Evolutionary conservation across 345 rosid genomes (phyloP).

Genomic region (Excoecaria cochinchinensis): DNA sequence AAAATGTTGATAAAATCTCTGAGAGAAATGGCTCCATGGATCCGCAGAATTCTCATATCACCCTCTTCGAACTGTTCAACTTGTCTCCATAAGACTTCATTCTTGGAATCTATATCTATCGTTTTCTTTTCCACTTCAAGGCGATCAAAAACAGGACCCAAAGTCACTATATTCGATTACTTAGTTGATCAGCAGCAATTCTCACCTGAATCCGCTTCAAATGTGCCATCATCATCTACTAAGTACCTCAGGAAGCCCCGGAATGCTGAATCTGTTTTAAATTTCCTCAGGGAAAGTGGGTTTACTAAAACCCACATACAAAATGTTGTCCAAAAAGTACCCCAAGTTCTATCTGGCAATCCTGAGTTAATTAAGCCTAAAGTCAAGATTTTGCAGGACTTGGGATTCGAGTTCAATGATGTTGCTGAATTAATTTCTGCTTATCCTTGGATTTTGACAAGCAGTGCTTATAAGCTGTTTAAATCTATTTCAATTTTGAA

Average conservation of each 20-base stretch:
- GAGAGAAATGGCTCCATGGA: neutral
- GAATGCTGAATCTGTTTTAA: neutral
- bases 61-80: neutral
- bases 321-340: neutral
- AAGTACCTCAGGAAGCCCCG: neutral
- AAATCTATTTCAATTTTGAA: slow-evolving; percentile 16
- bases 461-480: slow-evolving; percentile 22
- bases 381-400: neutral
- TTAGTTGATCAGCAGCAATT: slow-evolving; percentile 30
- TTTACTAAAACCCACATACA: neutral
- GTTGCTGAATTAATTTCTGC: slow-evolving; percentile 18
- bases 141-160: neutral
- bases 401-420: neutral
- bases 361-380: neutral
- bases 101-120: neutral
- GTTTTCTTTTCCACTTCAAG: neutral
- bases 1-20: neutral
- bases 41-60: neutral
- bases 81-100: neutral
- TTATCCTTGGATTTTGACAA: slow-evolving; percentile 31
- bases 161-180: slow-evolving; percentile 20
- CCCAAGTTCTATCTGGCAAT: neutral
- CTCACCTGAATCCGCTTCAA: slow-evolving; percentile 24
- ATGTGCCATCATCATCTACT: slow-evolving; percentile 11
- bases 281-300: neutral